Conservation (phyloP, 352 stramenopile species). For the Discostella stelligera region DNA sequence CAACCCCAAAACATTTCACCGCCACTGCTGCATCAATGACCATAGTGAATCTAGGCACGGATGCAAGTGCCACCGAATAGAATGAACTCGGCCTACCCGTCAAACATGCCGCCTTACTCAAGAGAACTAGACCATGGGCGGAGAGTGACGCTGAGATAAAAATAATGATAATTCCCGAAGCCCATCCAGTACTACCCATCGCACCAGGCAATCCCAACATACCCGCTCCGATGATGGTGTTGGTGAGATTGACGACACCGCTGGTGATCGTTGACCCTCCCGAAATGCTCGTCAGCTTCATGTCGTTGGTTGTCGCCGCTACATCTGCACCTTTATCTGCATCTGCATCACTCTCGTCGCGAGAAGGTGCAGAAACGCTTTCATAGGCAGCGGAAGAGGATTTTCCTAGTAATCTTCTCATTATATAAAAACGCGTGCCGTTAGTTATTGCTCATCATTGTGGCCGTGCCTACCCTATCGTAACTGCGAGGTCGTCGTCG, state of each 20-base stretch:
- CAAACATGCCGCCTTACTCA: conserved; percentile 36
- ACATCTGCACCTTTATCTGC: too few relatives aligned
- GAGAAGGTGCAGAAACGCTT: too few relatives aligned
- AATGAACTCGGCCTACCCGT: conserved; percentile 44
- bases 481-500: too few relatives aligned
- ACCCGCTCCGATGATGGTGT: conserved; percentile 62
- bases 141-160: conserved; percentile 45
- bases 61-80: conserved; percentile 56
- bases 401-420: too few relatives aligned
- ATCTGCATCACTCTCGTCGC: too few relatives aligned
- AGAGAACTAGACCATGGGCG: conserved; percentile 41
- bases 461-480: too few relatives aligned
- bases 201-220: conserved; percentile 62
- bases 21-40: conserved; percentile 64
- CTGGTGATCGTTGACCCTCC: conserved; percentile 36
- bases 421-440: too few relatives aligned
- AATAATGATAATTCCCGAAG: conserved; percentile 46
- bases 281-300: too few relatives aligned
- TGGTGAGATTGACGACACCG: conserved; percentile 57
- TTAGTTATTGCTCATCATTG: too few relatives aligned
- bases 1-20: conserved; percentile 71
- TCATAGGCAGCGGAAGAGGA: too few relatives aligned
- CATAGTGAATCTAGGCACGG: conserved; percentile 51
- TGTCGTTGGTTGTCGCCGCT: too few relatives aligned
- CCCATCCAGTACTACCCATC: conserved; percentile 43